Base-by-base conservation (phyloP, 129 eudicot species). In the Flaveria ramosissima region DNA sequence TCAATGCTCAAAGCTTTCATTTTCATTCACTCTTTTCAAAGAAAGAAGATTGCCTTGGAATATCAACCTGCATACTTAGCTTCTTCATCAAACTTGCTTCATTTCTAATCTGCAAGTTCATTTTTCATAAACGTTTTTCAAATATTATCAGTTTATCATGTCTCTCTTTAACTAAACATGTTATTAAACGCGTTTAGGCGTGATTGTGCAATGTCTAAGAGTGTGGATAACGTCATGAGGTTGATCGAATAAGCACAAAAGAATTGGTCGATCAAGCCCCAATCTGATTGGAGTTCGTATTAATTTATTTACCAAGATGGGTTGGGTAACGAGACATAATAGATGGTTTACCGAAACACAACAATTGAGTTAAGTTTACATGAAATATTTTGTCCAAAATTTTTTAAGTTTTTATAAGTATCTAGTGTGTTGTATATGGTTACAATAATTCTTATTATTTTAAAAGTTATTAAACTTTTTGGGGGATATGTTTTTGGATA, bases 1-100 rank as follows among this genome's bases (percentile, higher is more conserved):
- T 74, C 75, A 79, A 79, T 82, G 56, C 86, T 77, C 82, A 74
- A 59, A 78, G 61, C 75, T 85, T 79, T 80, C 83, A 60, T 83
- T 75, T 47, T 79, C 77, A 71, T 78, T 67, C 59, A 19, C 52
- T 75, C 59, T 56, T 72, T 71, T 51, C 39, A 39, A 72, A 2
- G 9, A 41, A 51, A 63, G 69, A 63, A 71, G 48, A 64, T 78
- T 61, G 36, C 76, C 23, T 69, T 57, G 61, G 69, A 70, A 70
- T 70, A 78, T 47, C 65, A 39, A 67, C 57, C 67, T 39, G 72
- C 36, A 21, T 32, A 66, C 19, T 61, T 55, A 71, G 70, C 79
- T 73, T 66, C 70, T 73, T 66, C 70, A 30, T 43, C 42, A 80
- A 80, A 67, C 75, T 66, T 55, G 84, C 68, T 45, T 53, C 68